Base-by-base conservation (phyloP, 768 basidiomycete species). In the Boletus rubescentipes region DNA sequence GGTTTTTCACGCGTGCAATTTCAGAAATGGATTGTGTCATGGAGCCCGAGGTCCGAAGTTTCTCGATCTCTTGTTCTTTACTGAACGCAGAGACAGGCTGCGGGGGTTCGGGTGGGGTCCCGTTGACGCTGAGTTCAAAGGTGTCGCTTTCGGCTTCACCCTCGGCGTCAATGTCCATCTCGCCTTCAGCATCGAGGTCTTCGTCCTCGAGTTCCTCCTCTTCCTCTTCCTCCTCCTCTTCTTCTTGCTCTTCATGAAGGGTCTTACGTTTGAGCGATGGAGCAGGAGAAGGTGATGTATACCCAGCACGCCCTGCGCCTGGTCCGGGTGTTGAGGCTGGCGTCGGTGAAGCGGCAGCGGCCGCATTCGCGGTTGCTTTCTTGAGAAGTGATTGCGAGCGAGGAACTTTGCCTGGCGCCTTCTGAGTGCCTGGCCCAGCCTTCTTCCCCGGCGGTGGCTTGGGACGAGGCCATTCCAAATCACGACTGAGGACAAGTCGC, bases 11-110 rank as follows among this genome's bases (percentile, higher is more conserved):
- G 48, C 97, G 87, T 16, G 96, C 90, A 63, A 99, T 89, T 76
- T 99, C 97, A 46, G 93, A 96, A 56, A 98, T 91, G 44, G 92
- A 93, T 73, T 99, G 97, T 5, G 97, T 98, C 95, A 99, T 98
- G 30, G 94, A 98, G 11, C 97, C 97, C 11, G 93, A 93, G 16
- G 94, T 96, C 20, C 97, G 89, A 15, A 98, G 83, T 72, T 98
- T 98, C 76, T 98, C 96, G 64, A 98, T 98, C 72, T 99, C 97
- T 73, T 96, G 89, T 72, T 97, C 91, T 73, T 99, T 99, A 71
- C 93, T 95, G 78, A 95, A 95, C 18, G 83, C 66, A 38, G 83
- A 73, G 23, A 79, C 67, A 3, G 84, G 81, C 10, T 77, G 80
- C 0, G 82, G 78, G 12, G 75, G 74, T 52, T 77, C 77, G 20